Evolutionary conservation across 305 asterid genomes (phyloP), one percentile per base, ranked within the genome.

Genomic region (Fraxinus nigra): DNA sequence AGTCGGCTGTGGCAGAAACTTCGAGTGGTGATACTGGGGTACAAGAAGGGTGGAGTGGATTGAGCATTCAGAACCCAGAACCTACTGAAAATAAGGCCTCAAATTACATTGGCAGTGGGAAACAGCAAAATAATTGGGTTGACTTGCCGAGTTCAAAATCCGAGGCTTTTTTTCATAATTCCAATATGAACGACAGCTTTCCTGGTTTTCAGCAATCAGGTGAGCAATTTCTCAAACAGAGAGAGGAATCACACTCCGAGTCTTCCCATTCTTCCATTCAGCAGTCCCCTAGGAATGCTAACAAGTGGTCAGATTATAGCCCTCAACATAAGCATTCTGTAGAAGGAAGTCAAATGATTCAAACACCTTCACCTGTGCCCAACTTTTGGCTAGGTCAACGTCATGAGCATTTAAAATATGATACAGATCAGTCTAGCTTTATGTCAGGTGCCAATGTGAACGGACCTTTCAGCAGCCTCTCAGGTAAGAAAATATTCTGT

Each of bases 1-100:
- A 93, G 85, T 91, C 98, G 73, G 98, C 98, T 30, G 97, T 92
- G 56, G 93, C 93, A 33, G 98, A 94, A 85, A 89, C 92, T 81
- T 92, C 95, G 46, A 84, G 95, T 78, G 90, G 86, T 78, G 94
- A 91, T 82, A 87, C 93, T 26, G 94, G 87, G 35, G 81, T 90
- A 79, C 94, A 89, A 84, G 97, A 93, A 82, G 96, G 91, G 83
- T 90, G 95, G 94, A 90, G 92, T 75, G 94, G 93, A 54, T 83
- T 92, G 87, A 93, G 92, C 87, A 90, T 89, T 85, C 97, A 93
- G 87, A 92, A 90, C 54, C 91, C 91, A n/a, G 94, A 92, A 77
- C 88, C 85, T 56, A 83, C 77, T 77, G 94, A 89, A 63, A 89
- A 87, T 75, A 92, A 87, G 69, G 89, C 84, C 20, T 37, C 88